Percentiles rank a stretch among this genome's conserved stretches.
Conservation (phyloP, 176 grass and related monocot species). For the Raddia guianensis region DNA sequence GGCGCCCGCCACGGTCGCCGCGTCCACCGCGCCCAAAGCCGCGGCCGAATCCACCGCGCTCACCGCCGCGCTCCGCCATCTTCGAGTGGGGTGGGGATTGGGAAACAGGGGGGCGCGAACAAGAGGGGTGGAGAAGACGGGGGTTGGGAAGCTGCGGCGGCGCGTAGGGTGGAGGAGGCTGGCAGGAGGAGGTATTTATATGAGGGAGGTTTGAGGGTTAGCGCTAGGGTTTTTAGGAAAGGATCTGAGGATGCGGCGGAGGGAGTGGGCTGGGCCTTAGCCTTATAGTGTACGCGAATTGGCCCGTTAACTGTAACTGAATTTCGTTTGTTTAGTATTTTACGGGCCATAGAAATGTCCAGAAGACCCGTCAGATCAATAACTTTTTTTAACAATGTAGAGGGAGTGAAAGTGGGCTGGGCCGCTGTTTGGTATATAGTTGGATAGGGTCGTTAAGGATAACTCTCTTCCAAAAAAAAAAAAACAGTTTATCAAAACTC, state of each 20-base stretch:
- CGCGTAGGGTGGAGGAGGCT: background rate
- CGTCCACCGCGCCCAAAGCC: conserved; percentile 50
- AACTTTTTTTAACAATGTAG: too few species aligned
- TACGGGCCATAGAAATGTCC: background rate
- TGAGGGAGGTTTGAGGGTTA: background rate
- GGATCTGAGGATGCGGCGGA: background rate
- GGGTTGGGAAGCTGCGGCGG: conserved; percentile 36
- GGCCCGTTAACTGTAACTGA: background rate
- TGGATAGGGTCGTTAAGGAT: too few species aligned
- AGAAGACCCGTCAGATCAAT: too few species aligned
- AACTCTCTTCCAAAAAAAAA: too few species aligned
- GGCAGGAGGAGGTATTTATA: conserved; percentile 31
- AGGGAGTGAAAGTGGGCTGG: too few species aligned
- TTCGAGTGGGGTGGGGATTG: background rate
- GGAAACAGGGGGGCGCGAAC: background rate
- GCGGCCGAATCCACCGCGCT: conserved; percentile 55
- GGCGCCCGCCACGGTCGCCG: conserved; percentile 31
- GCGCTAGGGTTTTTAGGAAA: conserved; percentile 44
- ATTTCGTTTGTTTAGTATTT: background rate
- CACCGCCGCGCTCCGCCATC: conserved; percentile 67
- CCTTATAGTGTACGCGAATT: background rate
- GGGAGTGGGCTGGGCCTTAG: background rate
- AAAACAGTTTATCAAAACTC: too few species aligned
- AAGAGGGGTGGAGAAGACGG: background rate
- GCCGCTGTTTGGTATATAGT: too few species aligned